Percentiles rank a stretch among this genome's conserved stretches.
phyloP scores from a whole-genome alignment of 345 rosid genomes.

The Acer negundo region DNA sequence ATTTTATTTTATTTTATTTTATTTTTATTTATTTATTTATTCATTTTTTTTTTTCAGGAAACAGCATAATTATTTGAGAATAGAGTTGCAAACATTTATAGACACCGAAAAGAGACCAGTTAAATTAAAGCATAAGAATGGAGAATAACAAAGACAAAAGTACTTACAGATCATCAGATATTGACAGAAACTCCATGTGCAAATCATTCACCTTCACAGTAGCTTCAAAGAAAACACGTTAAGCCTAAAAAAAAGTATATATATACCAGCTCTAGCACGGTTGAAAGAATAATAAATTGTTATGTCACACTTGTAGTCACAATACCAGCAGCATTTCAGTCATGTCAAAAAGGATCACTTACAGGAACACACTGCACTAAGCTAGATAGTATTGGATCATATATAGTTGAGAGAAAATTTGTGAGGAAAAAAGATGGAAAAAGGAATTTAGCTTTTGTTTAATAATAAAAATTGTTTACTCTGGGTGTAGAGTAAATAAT shows the following conservation, averaged over 20 bases:
- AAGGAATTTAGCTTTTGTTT: not conserved
- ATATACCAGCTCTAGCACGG: not conserved
- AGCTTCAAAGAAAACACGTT: constrained; percentile 39
- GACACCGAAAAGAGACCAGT: not conserved
- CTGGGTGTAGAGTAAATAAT: not conserved
- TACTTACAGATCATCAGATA: constrained; percentile 81
- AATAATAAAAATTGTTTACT: not conserved
- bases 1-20: too few relatives aligned
- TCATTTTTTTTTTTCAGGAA: not conserved
- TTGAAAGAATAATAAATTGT: constrained; percentile 9
- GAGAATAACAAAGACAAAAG: constrained; percentile 15
- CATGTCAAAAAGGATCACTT: not conserved
- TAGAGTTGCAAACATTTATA: not conserved
- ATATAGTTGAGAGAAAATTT: not conserved
- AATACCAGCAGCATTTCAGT: not conserved
- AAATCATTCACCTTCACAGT: constrained; percentile 65
- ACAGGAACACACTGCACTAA: not conserved
- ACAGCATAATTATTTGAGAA: constrained; percentile 11
- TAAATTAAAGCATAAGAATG: not conserved
- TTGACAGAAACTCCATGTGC: constrained; percentile 87
- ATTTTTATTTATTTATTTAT: too few relatives aligned
- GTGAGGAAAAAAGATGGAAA: not conserved
- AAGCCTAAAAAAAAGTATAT: constrained; percentile 4
- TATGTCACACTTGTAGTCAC: not conserved
- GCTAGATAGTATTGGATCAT: not conserved